Percentiles rank a stretch among this genome's conserved stretches.
These are phyloP conservation scores for Meyerozyma guilliermondii DNA, from an alignment of 1,139 yeast species.

Conservation along the genomic window DNA sequence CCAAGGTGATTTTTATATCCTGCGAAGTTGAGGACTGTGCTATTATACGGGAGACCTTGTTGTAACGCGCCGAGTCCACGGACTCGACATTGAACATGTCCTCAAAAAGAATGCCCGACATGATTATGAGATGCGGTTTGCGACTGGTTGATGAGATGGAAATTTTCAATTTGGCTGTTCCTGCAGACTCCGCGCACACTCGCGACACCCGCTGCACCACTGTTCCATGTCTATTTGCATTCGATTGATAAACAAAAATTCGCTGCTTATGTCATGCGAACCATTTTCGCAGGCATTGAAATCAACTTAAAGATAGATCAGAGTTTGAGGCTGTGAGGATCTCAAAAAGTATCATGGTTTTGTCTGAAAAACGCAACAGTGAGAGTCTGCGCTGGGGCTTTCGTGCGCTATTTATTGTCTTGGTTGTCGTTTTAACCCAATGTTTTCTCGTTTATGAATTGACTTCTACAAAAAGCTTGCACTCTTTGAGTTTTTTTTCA, in stretches of 20 bases:
- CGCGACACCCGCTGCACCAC: neutral
- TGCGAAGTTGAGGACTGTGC: constrained; percentile 82
- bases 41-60: constrained; percentile 84
- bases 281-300: too few relatives aligned
- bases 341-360: too few relatives aligned
- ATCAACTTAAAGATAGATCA: neutral
- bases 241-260: neutral
- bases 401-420: too few relatives aligned
- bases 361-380: too few relatives aligned
- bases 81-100: constrained; percentile 87
- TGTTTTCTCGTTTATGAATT: neutral
- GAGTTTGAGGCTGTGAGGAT: too few relatives aligned
- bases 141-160: neutral
- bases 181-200: neutral
- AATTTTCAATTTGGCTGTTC: neutral
- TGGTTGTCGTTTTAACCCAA: neutral
- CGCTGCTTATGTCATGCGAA: neutral
- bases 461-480: neutral
- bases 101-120: constrained; percentile 87
- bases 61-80: constrained; percentile 86
- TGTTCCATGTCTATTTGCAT: neutral
- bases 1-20: constrained; percentile 82
- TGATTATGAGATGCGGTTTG: constrained; percentile 14
- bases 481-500: too few relatives aligned
- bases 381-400: too few relatives aligned